Conservation (phyloP, 441 rosid genomes). For the Populus tomentosa region DNA sequence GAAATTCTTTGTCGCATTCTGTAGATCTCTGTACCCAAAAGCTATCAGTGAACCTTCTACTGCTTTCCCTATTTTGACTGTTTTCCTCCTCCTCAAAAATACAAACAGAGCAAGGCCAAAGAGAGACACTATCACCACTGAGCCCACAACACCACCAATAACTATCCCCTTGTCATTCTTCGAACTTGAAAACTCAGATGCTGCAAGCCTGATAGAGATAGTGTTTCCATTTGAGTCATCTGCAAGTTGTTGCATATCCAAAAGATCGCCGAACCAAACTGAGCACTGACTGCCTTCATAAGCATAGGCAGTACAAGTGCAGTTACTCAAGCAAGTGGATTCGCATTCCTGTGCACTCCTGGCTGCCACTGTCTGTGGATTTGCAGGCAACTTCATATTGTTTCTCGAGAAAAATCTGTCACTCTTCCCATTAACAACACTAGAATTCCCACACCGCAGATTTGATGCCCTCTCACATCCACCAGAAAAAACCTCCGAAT, state of each 20-base stretch:
- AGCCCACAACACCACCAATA: slow-evolving; percentile 42
- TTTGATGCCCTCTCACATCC: slow-evolving; percentile 48
- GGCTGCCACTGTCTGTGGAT: not conserved
- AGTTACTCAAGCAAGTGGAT: not conserved
- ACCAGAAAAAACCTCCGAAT: slow-evolving; percentile 40
- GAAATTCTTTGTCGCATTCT: slow-evolving; percentile 54
- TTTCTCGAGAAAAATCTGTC: slow-evolving; percentile 29
- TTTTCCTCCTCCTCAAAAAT: slow-evolving; percentile 33
- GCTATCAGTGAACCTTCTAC: slow-evolving; percentile 60
- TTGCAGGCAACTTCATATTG: slow-evolving; percentile 25
- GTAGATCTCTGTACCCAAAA: slow-evolving; percentile 56
- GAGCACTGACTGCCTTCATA: no score
- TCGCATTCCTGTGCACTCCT: slow-evolving; percentile 32
- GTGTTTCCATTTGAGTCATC: no score
- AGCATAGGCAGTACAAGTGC: no score
- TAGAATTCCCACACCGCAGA: slow-evolving; percentile 38
- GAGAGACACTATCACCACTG: slow-evolving; percentile 25
- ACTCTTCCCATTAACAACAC: slow-evolving; percentile 16
- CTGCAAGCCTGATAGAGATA: slow-evolving; percentile 27
- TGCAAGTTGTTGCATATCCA: no score
- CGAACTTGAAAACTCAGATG: slow-evolving; percentile 41
- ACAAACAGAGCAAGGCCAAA: slow-evolving; percentile 28
- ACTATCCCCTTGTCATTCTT: slow-evolving; percentile 27
- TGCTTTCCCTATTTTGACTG: slow-evolving; percentile 18
- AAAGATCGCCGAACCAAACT: no score